These are phyloP conservation scores for Stachybotrys chartarum DNA, from an alignment of 2,329 filamentous ascomycete genomes.

Conservation along the genomic window DNA sequence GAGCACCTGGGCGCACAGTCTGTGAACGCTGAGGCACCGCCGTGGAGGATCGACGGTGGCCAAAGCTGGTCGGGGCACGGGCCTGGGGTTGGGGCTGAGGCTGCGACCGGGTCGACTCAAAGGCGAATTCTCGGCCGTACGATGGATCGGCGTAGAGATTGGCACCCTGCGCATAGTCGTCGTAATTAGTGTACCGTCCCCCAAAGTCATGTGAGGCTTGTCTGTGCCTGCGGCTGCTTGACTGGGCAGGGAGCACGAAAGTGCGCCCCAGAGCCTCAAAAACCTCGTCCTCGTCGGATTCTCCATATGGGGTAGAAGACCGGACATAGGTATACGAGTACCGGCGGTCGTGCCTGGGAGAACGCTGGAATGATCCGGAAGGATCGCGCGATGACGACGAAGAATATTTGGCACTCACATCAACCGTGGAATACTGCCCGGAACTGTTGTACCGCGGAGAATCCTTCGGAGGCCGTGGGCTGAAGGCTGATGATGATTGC, in stretches of 20 bases:
- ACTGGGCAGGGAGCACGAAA: constrained; percentile 45
- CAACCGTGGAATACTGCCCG: constrained; percentile 57
- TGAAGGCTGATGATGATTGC: constrained; percentile 22
- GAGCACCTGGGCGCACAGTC: constrained; percentile 38
- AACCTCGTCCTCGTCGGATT: constrained; percentile 58
- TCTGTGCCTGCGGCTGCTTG: constrained; percentile 26
- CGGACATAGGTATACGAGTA: constrained; percentile 52
- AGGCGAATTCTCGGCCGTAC: constrained; percentile 26
- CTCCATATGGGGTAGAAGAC: constrained; percentile 51
- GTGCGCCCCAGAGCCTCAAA: constrained; percentile 47
- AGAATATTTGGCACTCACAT: constrained; percentile 55
- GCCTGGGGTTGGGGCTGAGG: constrained; percentile 13
- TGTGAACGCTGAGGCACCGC: constrained; percentile 44
- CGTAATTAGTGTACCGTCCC: constrained; percentile 52
- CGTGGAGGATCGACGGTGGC: constrained; percentile 42
- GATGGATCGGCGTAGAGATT: constrained; percentile 27
- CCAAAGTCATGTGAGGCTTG: constrained; percentile 37
- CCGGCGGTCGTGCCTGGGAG: constrained; percentile 43
- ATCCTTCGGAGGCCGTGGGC: constrained; percentile 41
- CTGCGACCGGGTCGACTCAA: constrained; percentile 28
- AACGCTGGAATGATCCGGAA: constrained; percentile 23
- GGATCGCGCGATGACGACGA: constrained; percentile 37
- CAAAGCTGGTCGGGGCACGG: constrained; percentile 33
- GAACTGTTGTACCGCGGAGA: constrained; percentile 56
- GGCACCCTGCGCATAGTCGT: constrained; percentile 46